phyloP scores from a whole-genome alignment of 306 rosid genomes.

The Dicorynia guianensis region DNA sequence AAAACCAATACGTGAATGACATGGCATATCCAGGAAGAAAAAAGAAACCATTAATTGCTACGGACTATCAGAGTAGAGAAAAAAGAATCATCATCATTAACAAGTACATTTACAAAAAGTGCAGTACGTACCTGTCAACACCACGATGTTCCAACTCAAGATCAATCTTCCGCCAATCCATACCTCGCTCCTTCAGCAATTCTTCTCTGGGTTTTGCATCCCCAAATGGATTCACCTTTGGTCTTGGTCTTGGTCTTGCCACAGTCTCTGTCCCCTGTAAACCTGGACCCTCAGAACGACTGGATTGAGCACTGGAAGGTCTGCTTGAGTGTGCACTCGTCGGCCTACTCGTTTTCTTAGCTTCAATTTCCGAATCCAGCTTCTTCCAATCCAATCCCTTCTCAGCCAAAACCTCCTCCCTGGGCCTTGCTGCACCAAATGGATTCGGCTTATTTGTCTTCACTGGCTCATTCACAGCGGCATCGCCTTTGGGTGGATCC shows the following conservation, averaged over 20 bases:
- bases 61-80: background rate
- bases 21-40: conserved; percentile 1
- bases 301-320: conserved; percentile 94
- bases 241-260: conserved; percentile 66
- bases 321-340: conserved; percentile 88
- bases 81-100: background rate
- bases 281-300: conserved; percentile 78
- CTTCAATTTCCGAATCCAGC: conserved; percentile 79
- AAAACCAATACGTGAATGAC: background rate
- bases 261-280: conserved; percentile 62
- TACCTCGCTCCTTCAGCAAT: conserved; percentile 80
- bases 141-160: conserved; percentile 82
- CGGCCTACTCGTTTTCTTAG: conserved; percentile 84
- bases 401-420: conserved; percentile 93
- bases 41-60: background rate
- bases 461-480: conserved; percentile 49
- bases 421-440: conserved; percentile 89
- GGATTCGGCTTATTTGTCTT: conserved; percentile 78
- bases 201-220: conserved; percentile 97
- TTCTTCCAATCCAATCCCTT: conserved; percentile 96
- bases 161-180: conserved; percentile 96
- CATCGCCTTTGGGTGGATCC: conserved; percentile 69
- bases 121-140: conserved; percentile 71
- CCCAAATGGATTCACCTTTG: conserved; percentile 93
- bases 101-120: background rate